Evolutionary conservation across 2,329 filamentous ascomycete genomes (phyloP).

Genomic region (Colletotrichum tanaceti): DNA sequence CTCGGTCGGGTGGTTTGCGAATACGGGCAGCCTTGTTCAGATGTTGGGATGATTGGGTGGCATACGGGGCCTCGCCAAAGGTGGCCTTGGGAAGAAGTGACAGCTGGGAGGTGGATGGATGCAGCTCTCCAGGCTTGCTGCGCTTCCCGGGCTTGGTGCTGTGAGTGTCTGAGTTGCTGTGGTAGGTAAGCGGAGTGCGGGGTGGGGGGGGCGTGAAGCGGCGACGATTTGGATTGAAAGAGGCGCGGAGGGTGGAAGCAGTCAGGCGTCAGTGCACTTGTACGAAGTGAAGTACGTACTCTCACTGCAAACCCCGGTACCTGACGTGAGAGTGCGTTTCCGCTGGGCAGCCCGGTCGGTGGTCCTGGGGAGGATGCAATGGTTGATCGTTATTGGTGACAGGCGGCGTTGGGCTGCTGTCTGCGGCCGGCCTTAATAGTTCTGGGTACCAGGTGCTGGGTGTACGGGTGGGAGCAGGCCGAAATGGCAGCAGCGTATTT

Average conservation of each 20-base stretch:
- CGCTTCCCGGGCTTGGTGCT: conserved; percentile 24
- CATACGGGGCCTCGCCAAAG: conserved; percentile 37
- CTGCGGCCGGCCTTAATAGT: conserved; percentile 24
- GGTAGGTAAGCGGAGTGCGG: conserved; percentile 34
- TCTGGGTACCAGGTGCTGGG: neutral
- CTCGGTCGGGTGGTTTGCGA: conserved; percentile 15
- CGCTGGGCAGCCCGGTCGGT: conserved; percentile 11
- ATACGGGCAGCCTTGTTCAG: conserved; percentile 32
- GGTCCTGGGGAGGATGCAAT: conserved; percentile 19
- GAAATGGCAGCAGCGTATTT: conserved; percentile 1
- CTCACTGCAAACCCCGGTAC: conserved; percentile 11
- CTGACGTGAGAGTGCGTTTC: conserved; percentile 3
- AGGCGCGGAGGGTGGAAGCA: conserved; percentile 14
- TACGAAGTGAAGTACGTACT: conserved; percentile 32
- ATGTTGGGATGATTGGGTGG: conserved; percentile 36
- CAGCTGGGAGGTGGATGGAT: conserved; percentile 29
- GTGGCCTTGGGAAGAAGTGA: conserved; percentile 29
- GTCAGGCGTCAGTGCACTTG: conserved; percentile 29
- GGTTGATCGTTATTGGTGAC: conserved; percentile 8
- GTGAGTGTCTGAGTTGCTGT: conserved; percentile 20
- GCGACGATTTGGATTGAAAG: conserved; percentile 25
- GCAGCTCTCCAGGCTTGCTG: conserved; percentile 33
- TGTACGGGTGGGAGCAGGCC: conserved; percentile 3
- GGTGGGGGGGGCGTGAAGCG: conserved; percentile 36
- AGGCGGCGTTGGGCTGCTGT: conserved; percentile 28